Evolutionary conservation across 345 rosid species (phyloP).

Genomic region (Carallia pectinifolia): DNA sequence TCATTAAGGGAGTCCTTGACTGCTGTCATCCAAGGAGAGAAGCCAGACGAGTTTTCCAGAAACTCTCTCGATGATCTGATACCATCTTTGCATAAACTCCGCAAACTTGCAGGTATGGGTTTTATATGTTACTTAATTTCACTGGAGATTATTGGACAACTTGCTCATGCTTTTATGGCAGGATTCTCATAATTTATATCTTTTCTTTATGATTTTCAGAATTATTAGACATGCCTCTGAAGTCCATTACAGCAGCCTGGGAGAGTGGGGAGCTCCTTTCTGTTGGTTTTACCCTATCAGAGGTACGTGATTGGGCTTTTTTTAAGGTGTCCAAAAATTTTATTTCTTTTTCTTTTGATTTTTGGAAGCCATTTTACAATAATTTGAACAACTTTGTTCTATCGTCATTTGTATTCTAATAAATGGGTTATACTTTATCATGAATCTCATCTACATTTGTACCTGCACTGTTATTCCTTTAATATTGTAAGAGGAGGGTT

Average conservation of each 20-base stretch:
- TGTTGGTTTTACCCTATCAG: conserved; percentile 63
- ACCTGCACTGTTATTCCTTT: no score
- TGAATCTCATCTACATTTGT: no score
- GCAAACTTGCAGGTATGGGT: conserved; percentile 78
- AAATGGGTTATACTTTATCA: no score
- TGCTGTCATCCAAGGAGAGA: conserved; percentile 33
- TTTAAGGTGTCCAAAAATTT: no score
- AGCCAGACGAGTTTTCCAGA: conserved; percentile 36
- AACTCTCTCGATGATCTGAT: conserved; percentile 52
- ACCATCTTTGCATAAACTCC: conserved; percentile 74
- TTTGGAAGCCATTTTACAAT: background rate
- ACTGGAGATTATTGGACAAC: conserved; percentile 4
- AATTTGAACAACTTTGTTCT: background rate
- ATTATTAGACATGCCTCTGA: conserved; percentile 84
- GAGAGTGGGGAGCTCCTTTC: conserved; percentile 76
- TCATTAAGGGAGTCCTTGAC: conserved; percentile 60
- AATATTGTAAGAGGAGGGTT: no score
- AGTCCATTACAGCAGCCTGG: conserved; percentile 77
- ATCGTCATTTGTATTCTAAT: no score
- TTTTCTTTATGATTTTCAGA: conserved; percentile 42
- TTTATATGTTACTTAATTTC: conserved; percentile 7
- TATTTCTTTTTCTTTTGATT: background rate
- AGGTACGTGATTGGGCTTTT: conserved; percentile 43
- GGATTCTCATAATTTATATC: background rate
- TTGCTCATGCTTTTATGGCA: background rate